A percentile compares a stretch with the other conserved stretches of the same genome.
phyloP scores from a whole-genome alignment of 75 land plant genomes.

The Picea glauca region DNA sequence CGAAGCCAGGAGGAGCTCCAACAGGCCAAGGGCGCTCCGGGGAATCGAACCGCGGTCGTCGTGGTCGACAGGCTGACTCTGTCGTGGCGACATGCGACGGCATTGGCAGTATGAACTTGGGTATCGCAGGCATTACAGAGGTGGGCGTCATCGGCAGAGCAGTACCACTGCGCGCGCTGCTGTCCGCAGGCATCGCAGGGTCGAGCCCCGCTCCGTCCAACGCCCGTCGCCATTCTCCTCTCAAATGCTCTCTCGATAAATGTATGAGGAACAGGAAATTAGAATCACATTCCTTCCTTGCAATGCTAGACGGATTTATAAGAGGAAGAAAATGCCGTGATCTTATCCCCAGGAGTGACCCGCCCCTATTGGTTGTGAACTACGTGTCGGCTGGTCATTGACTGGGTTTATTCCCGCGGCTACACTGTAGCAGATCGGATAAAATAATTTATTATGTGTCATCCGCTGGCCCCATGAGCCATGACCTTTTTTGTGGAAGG shows the following conservation, averaged over 20 bases:
- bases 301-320: too few relatives aligned
- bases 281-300: too few relatives aligned
- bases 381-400: too few relatives aligned
- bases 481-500: too few relatives aligned
- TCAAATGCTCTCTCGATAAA: neutral
- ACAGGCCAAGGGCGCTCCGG: neutral
- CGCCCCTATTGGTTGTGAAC: too few relatives aligned
- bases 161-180: conserved; percentile 61
- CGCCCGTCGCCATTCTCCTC: conserved; percentile 18
- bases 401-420: too few relatives aligned
- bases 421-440: too few relatives aligned
- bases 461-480: too few relatives aligned
- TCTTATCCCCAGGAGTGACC: too few relatives aligned
- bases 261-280: too few relatives aligned
- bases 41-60: neutral
- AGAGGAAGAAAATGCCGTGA: too few relatives aligned
- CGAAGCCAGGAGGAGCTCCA: conserved; percentile 15
- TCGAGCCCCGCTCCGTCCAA: conserved; percentile 46
- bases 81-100: conserved; percentile 53
- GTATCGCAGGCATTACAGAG: conserved; percentile 66
- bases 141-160: conserved; percentile 68
- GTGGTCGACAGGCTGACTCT: conserved; percentile 34
- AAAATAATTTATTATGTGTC: too few relatives aligned
- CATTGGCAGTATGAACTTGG: conserved; percentile 61
- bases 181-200: conserved; percentile 58